Percentiles rank a stretch among this genome's conserved stretches.
Conservation (phyloP, 495 filamentous ascomycete species). For the Cercophora newfieldiana region DNA sequence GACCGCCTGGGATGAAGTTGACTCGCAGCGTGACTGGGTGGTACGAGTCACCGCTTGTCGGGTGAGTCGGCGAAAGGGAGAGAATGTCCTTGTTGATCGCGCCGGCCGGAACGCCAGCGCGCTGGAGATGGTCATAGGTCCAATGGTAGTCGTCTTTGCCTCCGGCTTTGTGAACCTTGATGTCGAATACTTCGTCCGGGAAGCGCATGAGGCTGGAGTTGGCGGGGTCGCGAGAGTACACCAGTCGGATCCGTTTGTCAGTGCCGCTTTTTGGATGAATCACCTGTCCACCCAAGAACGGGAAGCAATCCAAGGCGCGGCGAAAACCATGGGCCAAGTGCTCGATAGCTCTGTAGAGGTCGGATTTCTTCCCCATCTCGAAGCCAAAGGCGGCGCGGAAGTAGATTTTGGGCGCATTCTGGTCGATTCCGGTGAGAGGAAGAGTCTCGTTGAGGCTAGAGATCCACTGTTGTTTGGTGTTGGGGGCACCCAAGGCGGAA, state of each 20-base stretch:
- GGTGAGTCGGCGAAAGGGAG: background rate
- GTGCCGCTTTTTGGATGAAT: background rate
- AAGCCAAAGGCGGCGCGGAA: background rate
- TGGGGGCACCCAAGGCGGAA: background rate
- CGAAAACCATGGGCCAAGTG: background rate
- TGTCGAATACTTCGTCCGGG: background rate
- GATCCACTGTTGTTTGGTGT: background rate
- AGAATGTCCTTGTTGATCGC: conserved; percentile 8
- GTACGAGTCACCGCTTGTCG: background rate
- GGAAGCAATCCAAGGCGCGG: background rate
- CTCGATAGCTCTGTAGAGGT: background rate
- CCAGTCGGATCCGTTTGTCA: background rate
- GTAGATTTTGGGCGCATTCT: conserved; percentile 2
- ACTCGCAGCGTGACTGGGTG: conserved; percentile 12
- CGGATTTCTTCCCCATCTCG: background rate
- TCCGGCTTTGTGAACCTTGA: background rate
- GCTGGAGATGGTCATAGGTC: background rate
- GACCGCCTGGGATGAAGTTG: conserved; percentile 17
- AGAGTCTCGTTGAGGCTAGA: background rate
- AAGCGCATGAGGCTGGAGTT: background rate
- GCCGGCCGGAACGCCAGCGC: background rate
- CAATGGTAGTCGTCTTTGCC: background rate
- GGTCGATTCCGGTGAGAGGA: background rate
- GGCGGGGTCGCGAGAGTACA: background rate
- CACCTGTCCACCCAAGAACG: conserved; percentile 6